Evolutionary conservation across 148 eudicot genomes (phyloP), one percentile per base, ranked within the genome.

Genomic region (Arbutus unedo): DNA sequence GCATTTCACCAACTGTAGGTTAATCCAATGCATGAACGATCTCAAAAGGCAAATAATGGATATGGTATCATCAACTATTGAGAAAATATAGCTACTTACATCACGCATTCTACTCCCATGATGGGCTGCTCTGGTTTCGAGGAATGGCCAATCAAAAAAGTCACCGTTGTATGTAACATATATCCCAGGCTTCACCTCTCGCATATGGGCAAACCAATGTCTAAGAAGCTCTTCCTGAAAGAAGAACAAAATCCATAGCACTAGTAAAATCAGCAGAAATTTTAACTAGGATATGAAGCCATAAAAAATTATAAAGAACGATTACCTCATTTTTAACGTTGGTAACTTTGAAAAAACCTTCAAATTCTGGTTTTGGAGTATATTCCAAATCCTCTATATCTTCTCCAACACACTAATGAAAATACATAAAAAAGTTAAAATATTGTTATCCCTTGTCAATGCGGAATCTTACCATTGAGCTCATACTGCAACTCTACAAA

Each of bases 81-180:
- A 78, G 76, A 84, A 68, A 74, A 79, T 53, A 21, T 41, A 75
- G 74, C 79, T 41, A 78, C 97, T 62, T 89, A 97, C 99, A 76
- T 97, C 91, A 82, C 85, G 93, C 98, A 94, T 90, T 88, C 78
- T 91, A 66, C 90, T 66, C 82, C 99, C 99, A 91, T 97, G 96
- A 77, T 92, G 91, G 45, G 92, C 89, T 78, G 98, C 98, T 92
- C 99, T 92, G 82, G 80, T 90, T 88, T 97, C 99, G 82, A 97
- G 64, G 86, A 97, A 97, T 48, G 99, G 99, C 99, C 99, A 97
- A 67, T 97, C 99, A 85, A 97, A 97, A 89, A 94, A 97, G 88
- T 97, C 99, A 4, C 99, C 99, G 16, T 97, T 97, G 87, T 97
- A 97, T 50, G 99, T 93, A n/a, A 97, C 99, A 89, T 97, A 94